Conservation (phyloP, 2,329 filamentous ascomycete species). For the Monosporascus sp. region DNA sequence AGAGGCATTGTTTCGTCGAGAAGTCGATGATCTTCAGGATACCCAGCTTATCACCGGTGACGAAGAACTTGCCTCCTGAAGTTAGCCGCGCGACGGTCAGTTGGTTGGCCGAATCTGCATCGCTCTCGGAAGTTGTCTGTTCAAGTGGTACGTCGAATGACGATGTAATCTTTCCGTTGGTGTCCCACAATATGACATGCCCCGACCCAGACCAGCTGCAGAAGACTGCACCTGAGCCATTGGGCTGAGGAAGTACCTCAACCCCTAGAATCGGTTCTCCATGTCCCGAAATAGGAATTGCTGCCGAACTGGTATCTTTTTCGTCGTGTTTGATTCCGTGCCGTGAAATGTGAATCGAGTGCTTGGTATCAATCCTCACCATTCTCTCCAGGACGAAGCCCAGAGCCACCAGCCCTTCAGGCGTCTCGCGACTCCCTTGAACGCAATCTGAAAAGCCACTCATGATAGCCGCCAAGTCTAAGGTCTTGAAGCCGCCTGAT, state of each 20-base stretch:
- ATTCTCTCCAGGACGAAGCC: constrained; percentile 62
- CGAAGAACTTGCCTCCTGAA: constrained; percentile 57
- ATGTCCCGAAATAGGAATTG: constrained; percentile 55
- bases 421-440: constrained; percentile 31
- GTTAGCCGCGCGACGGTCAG: constrained; percentile 56
- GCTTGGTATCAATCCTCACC: constrained; percentile 69
- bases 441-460: constrained; percentile 34
- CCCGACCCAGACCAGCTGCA: constrained; percentile 86
- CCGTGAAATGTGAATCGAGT: constrained; percentile 66
- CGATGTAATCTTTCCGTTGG: constrained; percentile 62
- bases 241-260: constrained; percentile 54
- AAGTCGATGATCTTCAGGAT: constrained; percentile 67
- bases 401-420: constrained; percentile 56
- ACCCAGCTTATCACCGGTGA: constrained; percentile 85
- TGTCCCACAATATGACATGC: constrained; percentile 75
- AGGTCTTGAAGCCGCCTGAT: constrained; percentile 51
- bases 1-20: constrained; percentile 52
- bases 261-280: constrained; percentile 69
- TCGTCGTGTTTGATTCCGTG: constrained; percentile 38
- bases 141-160: constrained; percentile 66
- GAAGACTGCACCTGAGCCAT: constrained; percentile 63
- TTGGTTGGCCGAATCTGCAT: constrained; percentile 52
- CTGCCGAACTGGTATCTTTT: constrained; percentile 31
- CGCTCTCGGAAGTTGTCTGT: constrained; percentile 43
- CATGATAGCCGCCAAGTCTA: constrained; percentile 46